Evolutionary conservation across 1,284 basidiomycete genomes (phyloP), one percentile per base, ranked within the genome.

Genomic region (Moesziomyces aphidis): DNA sequence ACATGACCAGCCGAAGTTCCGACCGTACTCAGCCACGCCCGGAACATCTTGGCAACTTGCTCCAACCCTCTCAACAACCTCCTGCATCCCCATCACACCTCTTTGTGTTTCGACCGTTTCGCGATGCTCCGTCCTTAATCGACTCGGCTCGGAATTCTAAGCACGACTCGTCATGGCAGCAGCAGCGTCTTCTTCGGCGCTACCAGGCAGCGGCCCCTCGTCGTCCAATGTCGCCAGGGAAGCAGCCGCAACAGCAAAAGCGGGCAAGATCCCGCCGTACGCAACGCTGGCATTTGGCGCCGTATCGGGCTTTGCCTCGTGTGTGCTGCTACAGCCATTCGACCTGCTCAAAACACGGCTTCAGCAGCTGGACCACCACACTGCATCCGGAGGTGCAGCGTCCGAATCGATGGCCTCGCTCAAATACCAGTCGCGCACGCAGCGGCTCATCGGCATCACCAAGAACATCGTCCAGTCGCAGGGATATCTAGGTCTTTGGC

Each of bases 321-420:
- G 83, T 50, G 73, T 84, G 5, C 51, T 83, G 0, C 71, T 84
- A 17, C 83, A 84, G 59, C 83, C 83, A 1, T 79, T 83, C 22
- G 83, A 84, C 55, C 59, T 84, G 36, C 78, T 84, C 45, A 84
- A 84, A 57, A 84, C 83, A 1, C 78, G 83, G 11, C 58, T 84
- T 22, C 83, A 84, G 51, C 82, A 84, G 50, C 52, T 75, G 0
- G 68, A 75, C 42, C 67, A 66, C 44, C n/a, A 23, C 21, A 21
- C 55, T 1, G 34, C 63, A 10, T 47, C 47, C n/a, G 13, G 53
- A 26, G 17, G 31, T 28, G 28, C 47, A 22, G 5, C 42, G 7
- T 34, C 31, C 31, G 21, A 39, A 8, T 31, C 52, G 3, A 13
- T 52, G 28, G 22, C 46, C 0, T 22, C 58, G 49, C 51, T 63